Evolutionary conservation across 1,139 yeast species (phyloP), one percentile per base, ranked within the genome.

Genomic region (Pichia sp.): DNA sequence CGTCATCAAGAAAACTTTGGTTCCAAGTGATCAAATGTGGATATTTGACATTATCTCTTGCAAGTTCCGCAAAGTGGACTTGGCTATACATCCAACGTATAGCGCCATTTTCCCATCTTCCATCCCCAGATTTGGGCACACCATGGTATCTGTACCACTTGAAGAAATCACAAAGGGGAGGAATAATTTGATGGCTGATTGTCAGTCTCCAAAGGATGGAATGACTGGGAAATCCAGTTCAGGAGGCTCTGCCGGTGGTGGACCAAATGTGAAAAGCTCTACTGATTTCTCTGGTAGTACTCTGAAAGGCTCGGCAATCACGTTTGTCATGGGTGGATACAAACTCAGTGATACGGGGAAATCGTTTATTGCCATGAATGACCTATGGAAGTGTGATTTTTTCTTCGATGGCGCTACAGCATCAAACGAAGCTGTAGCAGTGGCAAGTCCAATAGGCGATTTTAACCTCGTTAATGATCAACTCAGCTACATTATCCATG

Each of bases 91-190:
- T 40, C 69, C 72, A 6, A 60, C 65, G 7, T 52, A 55, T 29
- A 48, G 58, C n/a, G 47, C 59, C 3, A 43, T 54, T 25, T 56
- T 55, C 29, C 66, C 72, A 6, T 48, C 56, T 6, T 58, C 67
- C 1, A 58, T 66, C 12, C 62, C 72, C 5, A 56, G 75, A 42
- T 70, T 71, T 54, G 75, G 73, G 3, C 74, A 68, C 43, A 32
- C 59, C 18, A 58, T 63, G 28, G 45, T 51, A 6, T 56, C 65
- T 1, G 44, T 63, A 9, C 47, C 62, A n/a, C 34, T 51, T 10
- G 57, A 53, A 32, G 51, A 53, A 33, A 46, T 42, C 29, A 48
- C 48, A 29, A n/a, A n/a, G n/a, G n/a, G n/a, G n/a, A n/a, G n/a
- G n/a, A n/a, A n/a, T n/a, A n/a, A n/a, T n/a, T n/a, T n/a, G n/a